Conservation (phyloP, 2,329 filamentous ascomycete genomes). For the Scleromitrula shiraiana region DNA sequence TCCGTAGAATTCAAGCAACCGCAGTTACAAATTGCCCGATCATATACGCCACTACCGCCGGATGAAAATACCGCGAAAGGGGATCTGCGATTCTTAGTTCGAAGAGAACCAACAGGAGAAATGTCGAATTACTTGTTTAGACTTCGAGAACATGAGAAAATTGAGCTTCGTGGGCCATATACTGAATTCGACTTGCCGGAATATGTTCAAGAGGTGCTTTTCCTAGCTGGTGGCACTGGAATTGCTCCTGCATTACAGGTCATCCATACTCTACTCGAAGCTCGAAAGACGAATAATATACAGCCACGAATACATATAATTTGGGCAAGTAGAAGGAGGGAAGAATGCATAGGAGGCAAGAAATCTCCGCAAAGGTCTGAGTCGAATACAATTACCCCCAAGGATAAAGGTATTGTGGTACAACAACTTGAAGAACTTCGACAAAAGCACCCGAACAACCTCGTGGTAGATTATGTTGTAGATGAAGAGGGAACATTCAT, state of each 20-base stretch:
- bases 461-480: slow-evolving; percentile 68
- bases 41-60: slow-evolving; percentile 81
- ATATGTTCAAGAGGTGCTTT: slow-evolving; percentile 53
- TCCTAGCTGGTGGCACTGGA: slow-evolving; percentile 77
- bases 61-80: slow-evolving; percentile 28
- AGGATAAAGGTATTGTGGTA: slow-evolving; percentile 43
- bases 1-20: slow-evolving; percentile 93
- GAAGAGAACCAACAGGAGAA: slow-evolving; percentile 72
- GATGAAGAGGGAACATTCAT: slow-evolving; percentile 72
- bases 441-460: slow-evolving; percentile 42
- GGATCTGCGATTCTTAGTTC: slow-evolving; percentile 64
- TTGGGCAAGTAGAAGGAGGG: slow-evolving; percentile 67
- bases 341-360: slow-evolving; percentile 52
- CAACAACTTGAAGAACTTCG: slow-evolving; percentile 57
- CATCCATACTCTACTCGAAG: slow-evolving; percentile 51
- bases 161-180: slow-evolving; percentile 75
- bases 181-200: slow-evolving; percentile 55
- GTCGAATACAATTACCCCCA: not conserved
- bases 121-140: slow-evolving; percentile 74
- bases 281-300: slow-evolving; percentile 14
- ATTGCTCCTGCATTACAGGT: slow-evolving; percentile 85
- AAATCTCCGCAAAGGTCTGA: too few relatives aligned
- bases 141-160: slow-evolving; percentile 50
- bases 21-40: slow-evolving; percentile 80
- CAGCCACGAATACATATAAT: slow-evolving; percentile 58